phyloP scores from a whole-genome alignment of 352 stramenopile genomes.

The Phytophthora cactorum region DNA sequence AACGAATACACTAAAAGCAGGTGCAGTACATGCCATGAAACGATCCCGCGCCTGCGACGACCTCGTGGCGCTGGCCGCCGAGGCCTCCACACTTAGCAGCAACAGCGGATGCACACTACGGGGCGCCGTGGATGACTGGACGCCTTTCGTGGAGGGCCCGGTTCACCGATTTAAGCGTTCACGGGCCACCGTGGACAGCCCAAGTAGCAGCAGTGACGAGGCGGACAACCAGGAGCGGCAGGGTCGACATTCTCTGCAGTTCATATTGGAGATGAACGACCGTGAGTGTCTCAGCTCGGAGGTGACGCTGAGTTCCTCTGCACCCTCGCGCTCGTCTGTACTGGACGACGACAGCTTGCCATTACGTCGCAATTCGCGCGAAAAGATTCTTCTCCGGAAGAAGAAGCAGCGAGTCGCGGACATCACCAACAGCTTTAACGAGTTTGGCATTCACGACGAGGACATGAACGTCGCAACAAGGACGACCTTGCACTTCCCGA shows the following conservation, averaged over 20 bases:
- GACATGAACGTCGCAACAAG: neutral
- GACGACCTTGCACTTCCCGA: conserved; percentile 2
- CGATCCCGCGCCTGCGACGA: conserved; percentile 75
- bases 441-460: conserved; percentile 20
- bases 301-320: conserved; percentile 16
- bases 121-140: conserved; percentile 11
- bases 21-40: conserved; percentile 50
- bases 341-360: conserved; percentile 33
- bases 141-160: conserved; percentile 19
- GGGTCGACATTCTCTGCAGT: conserved; percentile 30
- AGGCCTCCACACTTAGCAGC: conserved; percentile 14
- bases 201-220: conserved; percentile 17
- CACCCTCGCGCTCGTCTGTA: conserved; percentile 17
- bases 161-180: conserved; percentile 37
- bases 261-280: conserved; percentile 31
- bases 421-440: conserved; percentile 28
- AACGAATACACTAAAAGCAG: conserved; percentile 2
- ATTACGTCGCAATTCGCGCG: conserved; percentile 47
- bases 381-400: conserved; percentile 41
- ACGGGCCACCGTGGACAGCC: conserved; percentile 20
- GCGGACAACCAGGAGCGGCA: conserved; percentile 18
- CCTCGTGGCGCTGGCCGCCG: conserved; percentile 57
- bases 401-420: conserved; percentile 38
- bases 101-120: conserved; percentile 8
- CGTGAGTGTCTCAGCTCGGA: conserved; percentile 12